Conservation (phyloP, 805 yeast genomes). For the Lachancea kluyveri region DNA sequence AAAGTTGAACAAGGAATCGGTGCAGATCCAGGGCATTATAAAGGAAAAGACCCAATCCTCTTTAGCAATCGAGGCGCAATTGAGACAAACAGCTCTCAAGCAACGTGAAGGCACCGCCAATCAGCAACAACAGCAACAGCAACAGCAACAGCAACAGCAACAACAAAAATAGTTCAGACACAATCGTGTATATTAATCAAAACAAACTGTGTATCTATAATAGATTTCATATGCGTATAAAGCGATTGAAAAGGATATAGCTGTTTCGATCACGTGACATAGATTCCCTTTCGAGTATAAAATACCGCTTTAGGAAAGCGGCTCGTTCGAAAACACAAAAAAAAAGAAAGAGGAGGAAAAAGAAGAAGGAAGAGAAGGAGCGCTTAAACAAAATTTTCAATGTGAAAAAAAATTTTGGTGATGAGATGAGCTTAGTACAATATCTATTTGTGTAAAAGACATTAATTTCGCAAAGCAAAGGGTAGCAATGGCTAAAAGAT, state of each 20-base stretch:
- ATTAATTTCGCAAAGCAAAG: neutral
- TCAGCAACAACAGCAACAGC: slow-evolving; percentile 2
- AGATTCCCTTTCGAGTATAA: too few relatives aligned
- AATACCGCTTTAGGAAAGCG: too few relatives aligned
- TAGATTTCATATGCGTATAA: too few relatives aligned
- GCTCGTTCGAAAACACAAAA: too few relatives aligned
- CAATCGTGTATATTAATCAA: too few relatives aligned
- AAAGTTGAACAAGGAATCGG: slow-evolving; percentile 67
- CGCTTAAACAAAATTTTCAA: neutral
- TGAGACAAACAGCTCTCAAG: slow-evolving; percentile 24
- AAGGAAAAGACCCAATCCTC: slow-evolving; percentile 58
- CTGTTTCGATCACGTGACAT: too few relatives aligned
- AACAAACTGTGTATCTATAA: too few relatives aligned
- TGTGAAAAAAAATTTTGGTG: slow-evolving; percentile 9
- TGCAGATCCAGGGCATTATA: slow-evolving; percentile 67
- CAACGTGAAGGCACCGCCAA: slow-evolving; percentile 17
- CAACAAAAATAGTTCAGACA: too few relatives aligned
- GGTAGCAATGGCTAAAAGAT: slow-evolving; percentile 25
- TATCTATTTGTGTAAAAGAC: neutral
- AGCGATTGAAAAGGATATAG: too few relatives aligned
- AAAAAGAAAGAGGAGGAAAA: slow-evolving; percentile 27
- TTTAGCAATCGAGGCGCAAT: slow-evolving; percentile 26
- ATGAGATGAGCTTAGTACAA: slow-evolving; percentile 9
- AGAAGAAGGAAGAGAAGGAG: slow-evolving; percentile 4
- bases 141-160: too few relatives aligned